Percentiles rank a stretch among this genome's conserved stretches.
Conservation (phyloP, 192 early-diverging fungal genomes). For the Spizellomyces sp. region DNA sequence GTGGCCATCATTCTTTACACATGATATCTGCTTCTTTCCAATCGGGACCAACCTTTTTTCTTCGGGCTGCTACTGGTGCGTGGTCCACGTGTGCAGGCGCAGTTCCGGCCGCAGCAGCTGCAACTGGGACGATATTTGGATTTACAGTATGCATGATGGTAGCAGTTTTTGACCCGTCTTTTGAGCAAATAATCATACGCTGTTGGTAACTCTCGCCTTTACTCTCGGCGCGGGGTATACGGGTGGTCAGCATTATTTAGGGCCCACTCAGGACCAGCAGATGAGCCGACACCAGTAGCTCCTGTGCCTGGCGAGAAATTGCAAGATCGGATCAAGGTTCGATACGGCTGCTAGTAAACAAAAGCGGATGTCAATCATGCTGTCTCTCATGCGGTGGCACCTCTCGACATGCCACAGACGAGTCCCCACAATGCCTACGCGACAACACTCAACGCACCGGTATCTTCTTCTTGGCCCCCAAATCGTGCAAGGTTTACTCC, state of each 20-base stretch:
- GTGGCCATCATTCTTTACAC: no score
- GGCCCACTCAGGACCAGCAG: not conserved
- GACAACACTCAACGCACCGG: no score
- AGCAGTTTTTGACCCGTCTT: slow-evolving; percentile 43
- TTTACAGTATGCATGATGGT: slow-evolving; percentile 38
- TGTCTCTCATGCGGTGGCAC: no score
- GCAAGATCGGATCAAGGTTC: no score
- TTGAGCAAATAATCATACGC: slow-evolving; percentile 41
- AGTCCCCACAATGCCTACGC: no score
- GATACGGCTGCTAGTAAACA: no score
- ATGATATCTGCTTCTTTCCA: not conserved
- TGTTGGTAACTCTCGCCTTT: slow-evolving; percentile 31
- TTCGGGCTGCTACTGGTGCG: not conserved
- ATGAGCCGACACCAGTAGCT: no score
- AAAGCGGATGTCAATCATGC: no score
- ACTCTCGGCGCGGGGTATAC: slow-evolving; percentile 36
- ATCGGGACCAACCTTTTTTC: not conserved
- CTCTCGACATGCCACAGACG: no score
- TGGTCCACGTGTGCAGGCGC: not conserved
- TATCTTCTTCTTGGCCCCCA: no score
- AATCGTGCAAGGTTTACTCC: no score
- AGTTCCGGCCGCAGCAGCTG: not conserved
- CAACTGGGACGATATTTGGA: slow-evolving; percentile 1
- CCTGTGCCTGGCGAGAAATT: no score
- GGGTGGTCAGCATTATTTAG: slow-evolving; percentile 35